phyloP scores from a whole-genome alignment of 176 grass and related monocot species.

The Oryza nivara region DNA sequence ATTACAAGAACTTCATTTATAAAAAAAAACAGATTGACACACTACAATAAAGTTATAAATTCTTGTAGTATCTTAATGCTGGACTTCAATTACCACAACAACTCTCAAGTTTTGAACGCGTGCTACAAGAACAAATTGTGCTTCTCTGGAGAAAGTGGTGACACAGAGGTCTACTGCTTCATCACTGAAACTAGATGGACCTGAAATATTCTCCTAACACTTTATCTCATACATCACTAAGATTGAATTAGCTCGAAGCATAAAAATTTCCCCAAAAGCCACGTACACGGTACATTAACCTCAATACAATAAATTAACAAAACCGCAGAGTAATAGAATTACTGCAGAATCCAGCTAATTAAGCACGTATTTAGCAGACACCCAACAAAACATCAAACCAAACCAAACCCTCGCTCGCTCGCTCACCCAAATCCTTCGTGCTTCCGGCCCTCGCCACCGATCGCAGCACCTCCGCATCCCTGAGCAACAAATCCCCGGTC shows the following conservation, averaged over 20 bases:
- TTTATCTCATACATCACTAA: background rate
- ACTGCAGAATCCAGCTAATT: background rate
- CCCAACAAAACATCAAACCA: constrained; percentile 18
- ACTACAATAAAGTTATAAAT: background rate
- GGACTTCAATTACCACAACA: background rate
- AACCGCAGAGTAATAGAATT: background rate
- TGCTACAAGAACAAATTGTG: constrained; percentile 11
- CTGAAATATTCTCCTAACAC: background rate
- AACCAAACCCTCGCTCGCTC: constrained; percentile 43
- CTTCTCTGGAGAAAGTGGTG: background rate
- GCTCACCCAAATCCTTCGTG: constrained; percentile 91
- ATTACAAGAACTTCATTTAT: background rate
- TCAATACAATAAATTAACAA: background rate
- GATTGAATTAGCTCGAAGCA: constrained; percentile 7
- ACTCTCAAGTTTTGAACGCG: background rate
- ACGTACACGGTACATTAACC: background rate
- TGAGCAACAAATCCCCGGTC: constrained; percentile 28
- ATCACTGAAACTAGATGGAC: background rate
- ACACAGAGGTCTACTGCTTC: constrained; percentile 9
- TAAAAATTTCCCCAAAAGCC: background rate
- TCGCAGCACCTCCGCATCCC: constrained; percentile 79
- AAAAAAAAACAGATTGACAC: constrained; percentile 34
- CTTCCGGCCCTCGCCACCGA: constrained; percentile 78
- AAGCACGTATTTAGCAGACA: background rate
- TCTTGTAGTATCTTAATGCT: background rate